Base-by-base conservation (phyloP, 2,329 filamentous ascomycete genomes). In the Thielaviopsis euricoi region DNA sequence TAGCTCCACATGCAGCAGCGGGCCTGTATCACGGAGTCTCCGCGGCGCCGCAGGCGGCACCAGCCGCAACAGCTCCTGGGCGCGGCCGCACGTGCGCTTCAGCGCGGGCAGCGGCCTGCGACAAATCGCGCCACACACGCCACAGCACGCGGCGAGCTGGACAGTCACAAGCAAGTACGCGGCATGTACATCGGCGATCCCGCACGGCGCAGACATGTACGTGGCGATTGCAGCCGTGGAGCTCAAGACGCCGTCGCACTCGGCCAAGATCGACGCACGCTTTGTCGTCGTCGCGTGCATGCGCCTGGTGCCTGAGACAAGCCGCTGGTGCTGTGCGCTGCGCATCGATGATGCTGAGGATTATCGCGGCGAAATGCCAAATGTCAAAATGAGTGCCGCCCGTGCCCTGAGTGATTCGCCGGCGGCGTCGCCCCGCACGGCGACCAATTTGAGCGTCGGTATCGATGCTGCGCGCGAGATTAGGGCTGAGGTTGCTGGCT, bases 241-340 rank as follows among this genome's bases (percentile, higher is more conserved):
- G 12, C 40, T 61, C 9, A 53, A 51, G 22, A 58, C 57, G 3
- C 59, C 59, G 29, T 56, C 53, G 12, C 59, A 58, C 29, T 43
- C 59, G 9, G 23, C 59, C 56, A 61, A 61, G 26, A 43, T 58
- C 12, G 59, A 58, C 17, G 52, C 50, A 25, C 56, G 57, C 43
- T 61, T 61, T 53, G 29, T 61, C 15, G 53, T 58, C 4, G 57
- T 61, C 2, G 59, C 59, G 22, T 61, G 59, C 23, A 25, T 61
- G 48, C 52, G 55, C 9, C 49, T 58, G 7, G 29, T 56, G 26
- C 51, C 49, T 6, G 52, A 55, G 15, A 25, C 56, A 0, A 56
- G 56, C n/a, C 59, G 59, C 49, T 61, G 59, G 59, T 26, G 53
- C 19, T 61, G 59, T 19, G 56, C 59, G 5, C 22, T 61, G 29